Evolutionary conservation across 495 filamentous ascomycete species (phyloP).

Genomic region (Neurospora tetrasperma): DNA sequence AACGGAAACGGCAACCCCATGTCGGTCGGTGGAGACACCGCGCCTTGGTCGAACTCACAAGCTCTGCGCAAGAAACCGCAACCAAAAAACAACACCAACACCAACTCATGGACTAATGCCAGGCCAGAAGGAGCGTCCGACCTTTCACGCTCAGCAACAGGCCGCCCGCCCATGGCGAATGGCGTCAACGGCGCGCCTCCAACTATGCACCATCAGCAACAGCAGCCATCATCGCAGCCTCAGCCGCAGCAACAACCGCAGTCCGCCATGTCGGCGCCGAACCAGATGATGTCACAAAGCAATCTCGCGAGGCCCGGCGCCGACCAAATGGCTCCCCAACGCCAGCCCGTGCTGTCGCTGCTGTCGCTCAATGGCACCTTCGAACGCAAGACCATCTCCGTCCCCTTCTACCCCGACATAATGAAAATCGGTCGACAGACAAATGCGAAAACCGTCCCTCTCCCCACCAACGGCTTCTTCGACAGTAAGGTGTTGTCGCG

Average conservation of each 20-base stretch:
- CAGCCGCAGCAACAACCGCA: constrained; percentile 55
- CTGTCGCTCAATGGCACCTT: constrained; percentile 89
- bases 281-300: constrained; percentile 27
- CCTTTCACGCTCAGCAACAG: constrained; percentile 31
- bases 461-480: constrained; percentile 84
- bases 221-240: not conserved
- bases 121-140: constrained; percentile 35
- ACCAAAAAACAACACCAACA: constrained; percentile 32
- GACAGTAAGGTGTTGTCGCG: constrained; percentile 95
- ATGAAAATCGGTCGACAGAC: constrained; percentile 92
- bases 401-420: constrained; percentile 81
- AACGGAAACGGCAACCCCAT: constrained; percentile 21
- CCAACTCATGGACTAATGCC: constrained; percentile 52
- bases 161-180: constrained; percentile 40
- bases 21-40: constrained; percentile 31
- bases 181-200: constrained; percentile 52
- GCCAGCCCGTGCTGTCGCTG: constrained; percentile 67
- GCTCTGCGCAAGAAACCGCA: constrained; percentile 56
- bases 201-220: constrained; percentile 9
- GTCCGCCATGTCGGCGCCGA: constrained; percentile 50
- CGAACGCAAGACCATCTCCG: constrained; percentile 87
- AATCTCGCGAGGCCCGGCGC: constrained; percentile 39
- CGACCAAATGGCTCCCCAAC: constrained; percentile 44
- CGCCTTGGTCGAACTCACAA: constrained; percentile 36
- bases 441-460: constrained; percentile 89